These are phyloP conservation scores for Epichloe gansuensis DNA, from an alignment of 2,329 filamentous ascomycete species.

Conservation along the genomic window DNA sequence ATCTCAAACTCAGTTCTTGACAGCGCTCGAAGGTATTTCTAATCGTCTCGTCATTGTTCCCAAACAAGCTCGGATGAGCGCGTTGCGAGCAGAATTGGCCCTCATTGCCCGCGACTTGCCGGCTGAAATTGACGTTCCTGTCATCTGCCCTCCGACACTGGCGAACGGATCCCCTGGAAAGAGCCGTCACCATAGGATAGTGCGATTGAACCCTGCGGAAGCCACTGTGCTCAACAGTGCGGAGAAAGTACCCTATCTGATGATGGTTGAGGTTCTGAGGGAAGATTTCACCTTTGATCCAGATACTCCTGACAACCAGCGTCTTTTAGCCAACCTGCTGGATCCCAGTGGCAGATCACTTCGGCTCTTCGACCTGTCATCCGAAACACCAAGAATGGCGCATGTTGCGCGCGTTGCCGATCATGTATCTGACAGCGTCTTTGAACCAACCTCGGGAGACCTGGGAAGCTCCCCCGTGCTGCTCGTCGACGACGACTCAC, in stretches of 20 bases:
- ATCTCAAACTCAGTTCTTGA: constrained; percentile 67
- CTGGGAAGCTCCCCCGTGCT: constrained; percentile 61
- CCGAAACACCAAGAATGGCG: constrained; percentile 49
- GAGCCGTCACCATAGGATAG: constrained; percentile 70
- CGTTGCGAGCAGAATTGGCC: constrained; percentile 66
- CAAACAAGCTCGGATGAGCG: constrained; percentile 69
- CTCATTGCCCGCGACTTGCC: constrained; percentile 71
- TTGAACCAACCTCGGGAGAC: constrained; percentile 71
- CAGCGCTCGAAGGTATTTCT: constrained; percentile 70
- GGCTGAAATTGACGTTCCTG: constrained; percentile 70
- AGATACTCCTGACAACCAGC: constrained; percentile 57
- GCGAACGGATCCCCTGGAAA: constrained; percentile 60
- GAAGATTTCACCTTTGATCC: constrained; percentile 79
- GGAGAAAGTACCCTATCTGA: constrained; percentile 70
- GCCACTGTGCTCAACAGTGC: constrained; percentile 77
- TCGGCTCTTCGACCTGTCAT: constrained; percentile 51
- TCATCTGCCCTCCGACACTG: constrained; percentile 65
- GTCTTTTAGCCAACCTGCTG: constrained; percentile 45
- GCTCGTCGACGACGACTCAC: constrained; percentile 39
- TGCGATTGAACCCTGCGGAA: constrained; percentile 71
- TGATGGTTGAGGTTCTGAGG: constrained; percentile 72
- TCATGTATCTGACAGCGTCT: constrained; percentile 55
- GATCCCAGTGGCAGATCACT: constrained; percentile 43
- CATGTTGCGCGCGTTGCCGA: constrained; percentile 29
- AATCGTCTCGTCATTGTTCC: constrained; percentile 73